phyloP scores from a whole-genome alignment of 1,139 yeast genomes.

The Sugiyamaella pinicola region DNA sequence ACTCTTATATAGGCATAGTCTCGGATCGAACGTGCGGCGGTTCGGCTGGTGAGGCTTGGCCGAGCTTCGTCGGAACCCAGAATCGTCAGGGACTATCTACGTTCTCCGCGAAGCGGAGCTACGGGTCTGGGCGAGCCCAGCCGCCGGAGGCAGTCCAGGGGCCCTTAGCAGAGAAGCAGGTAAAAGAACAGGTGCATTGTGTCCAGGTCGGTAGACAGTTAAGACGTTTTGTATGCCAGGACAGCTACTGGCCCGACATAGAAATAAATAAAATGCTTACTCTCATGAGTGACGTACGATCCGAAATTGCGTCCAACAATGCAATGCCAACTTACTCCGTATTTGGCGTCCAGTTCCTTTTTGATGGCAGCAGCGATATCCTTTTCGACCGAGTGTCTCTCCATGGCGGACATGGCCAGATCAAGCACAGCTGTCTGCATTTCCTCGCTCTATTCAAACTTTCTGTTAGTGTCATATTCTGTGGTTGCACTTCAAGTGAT shows the following conservation, averaged over 20 bases:
- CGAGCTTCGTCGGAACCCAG: no score
- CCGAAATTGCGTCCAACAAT: conserved; percentile 94
- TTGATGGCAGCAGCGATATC: conserved; percentile 83
- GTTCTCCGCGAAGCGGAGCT: no score
- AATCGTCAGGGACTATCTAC: no score
- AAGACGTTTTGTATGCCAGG: conserved; percentile 75
- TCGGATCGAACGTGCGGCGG: no score
- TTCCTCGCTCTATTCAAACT: conserved; percentile 28
- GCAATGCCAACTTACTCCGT: conserved; percentile 93
- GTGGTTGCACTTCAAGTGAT: not conserved
- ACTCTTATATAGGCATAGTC: no score
- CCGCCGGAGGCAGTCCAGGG: conserved; percentile 5
- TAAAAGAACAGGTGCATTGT: not conserved
- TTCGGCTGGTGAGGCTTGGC: not conserved
- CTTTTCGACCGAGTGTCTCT: conserved; percentile 55
- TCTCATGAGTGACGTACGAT: conserved; percentile 81
- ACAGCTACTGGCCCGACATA: conserved; percentile 82
- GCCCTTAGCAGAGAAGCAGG: not conserved
- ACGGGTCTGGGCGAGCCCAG: no score
- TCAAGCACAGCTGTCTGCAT: conserved; percentile 32
- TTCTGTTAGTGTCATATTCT: not conserved
- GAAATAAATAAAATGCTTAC: conserved; percentile 81
- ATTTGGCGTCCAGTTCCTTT: conserved; percentile 66
- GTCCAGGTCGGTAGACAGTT: no score
- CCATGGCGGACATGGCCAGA: conserved; percentile 56